A percentile compares a stretch with the other conserved stretches of the same genome.
phyloP scores from a whole-genome alignment of 2,329 filamentous ascomycete species.

The Aspergillus arachidicola region DNA sequence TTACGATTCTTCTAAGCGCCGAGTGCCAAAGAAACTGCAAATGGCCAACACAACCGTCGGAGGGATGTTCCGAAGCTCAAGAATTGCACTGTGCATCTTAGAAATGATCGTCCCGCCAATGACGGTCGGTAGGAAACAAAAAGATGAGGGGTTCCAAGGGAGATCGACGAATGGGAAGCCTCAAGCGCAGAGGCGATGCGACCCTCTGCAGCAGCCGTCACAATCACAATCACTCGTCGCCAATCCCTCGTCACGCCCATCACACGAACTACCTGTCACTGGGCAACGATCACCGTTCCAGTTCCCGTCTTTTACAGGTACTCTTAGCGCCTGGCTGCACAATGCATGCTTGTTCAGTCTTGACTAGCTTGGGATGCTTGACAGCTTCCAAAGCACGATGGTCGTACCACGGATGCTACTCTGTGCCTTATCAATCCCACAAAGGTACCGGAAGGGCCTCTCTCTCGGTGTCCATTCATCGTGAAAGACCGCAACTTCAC shows the following conservation, averaged over 20 bases:
- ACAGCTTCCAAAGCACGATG: background rate
- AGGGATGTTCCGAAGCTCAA: background rate
- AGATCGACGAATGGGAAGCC: slow-evolving; percentile 19
- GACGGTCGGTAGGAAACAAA: background rate
- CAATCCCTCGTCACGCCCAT: slow-evolving; percentile 27
- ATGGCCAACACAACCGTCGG: background rate
- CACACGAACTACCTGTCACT: slow-evolving; percentile 15
- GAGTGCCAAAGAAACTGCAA: background rate
- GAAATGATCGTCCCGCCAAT: background rate
- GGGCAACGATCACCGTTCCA: slow-evolving; percentile 2
- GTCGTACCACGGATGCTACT: background rate
- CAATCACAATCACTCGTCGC: slow-evolving; percentile 33
- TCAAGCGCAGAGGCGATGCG: slow-evolving; percentile 12
- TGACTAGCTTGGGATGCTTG: slow-evolving; percentile 2
- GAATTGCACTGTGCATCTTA: background rate
- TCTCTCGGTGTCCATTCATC: background rate
- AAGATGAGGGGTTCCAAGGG: slow-evolving; percentile 2
- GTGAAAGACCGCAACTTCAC: background rate
- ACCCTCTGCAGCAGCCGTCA: slow-evolving; percentile 35
- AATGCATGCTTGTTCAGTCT: slow-evolving; percentile 15
- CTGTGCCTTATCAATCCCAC: slow-evolving; percentile 12
- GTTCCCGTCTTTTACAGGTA: slow-evolving; percentile 9
- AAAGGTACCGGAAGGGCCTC: slow-evolving; percentile 4
- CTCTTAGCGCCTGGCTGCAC: slow-evolving; percentile 19
- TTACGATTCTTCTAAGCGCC: background rate